Percentiles rank a stretch among this genome's conserved stretches.
These are phyloP conservation scores for Rheum nobile DNA, from an alignment of 148 eudicot genomes.

Conservation along the genomic window DNA sequence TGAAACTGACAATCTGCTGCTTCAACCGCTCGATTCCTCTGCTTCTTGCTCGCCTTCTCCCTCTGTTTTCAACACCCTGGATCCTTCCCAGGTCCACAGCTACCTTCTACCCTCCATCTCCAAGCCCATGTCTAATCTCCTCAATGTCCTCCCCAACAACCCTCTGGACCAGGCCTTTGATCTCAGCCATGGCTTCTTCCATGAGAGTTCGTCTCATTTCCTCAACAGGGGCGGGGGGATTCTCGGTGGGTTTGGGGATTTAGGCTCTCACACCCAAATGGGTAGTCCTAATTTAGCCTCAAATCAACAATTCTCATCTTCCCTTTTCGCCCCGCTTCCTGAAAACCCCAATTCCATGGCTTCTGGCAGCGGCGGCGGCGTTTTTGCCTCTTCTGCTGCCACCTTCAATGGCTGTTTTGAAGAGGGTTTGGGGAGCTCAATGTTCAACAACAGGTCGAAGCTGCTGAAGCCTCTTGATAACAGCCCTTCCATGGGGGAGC, in stretches of 20 bases:
- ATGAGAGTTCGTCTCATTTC: conserved; percentile 5
- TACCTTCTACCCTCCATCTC: neutral
- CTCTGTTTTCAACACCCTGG: conserved; percentile 34
- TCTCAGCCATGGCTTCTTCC: conserved; percentile 17
- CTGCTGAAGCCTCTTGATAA: conserved; percentile 35
- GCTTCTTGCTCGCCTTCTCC: conserved; percentile 76
- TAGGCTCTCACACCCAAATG: conserved; percentile 33
- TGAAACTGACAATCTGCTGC: conserved; percentile 23
- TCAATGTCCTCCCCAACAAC: conserved; percentile 10
- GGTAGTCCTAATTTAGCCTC: conserved; percentile 29
- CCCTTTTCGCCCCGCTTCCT: conserved; percentile 41
- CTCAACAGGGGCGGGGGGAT: neutral
- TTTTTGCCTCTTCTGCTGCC: conserved; percentile 17
- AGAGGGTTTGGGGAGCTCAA: conserved; percentile 19
- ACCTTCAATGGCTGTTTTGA: conserved; percentile 12
- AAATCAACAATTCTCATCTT: conserved; percentile 26
- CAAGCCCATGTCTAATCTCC: conserved; percentile 1
- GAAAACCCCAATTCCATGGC: conserved; percentile 12
- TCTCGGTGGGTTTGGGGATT: conserved; percentile 41
- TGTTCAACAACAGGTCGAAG: conserved; percentile 12
- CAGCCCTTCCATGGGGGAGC: conserved; percentile 22
- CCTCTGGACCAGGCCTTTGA: conserved; percentile 37
- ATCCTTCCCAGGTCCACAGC: neutral
- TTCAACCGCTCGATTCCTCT: conserved; percentile 56
- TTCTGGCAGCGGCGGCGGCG: neutral